Conservation (phyloP, 495 filamentous ascomycete genomes). For the Aspergillus indologenus region DNA sequence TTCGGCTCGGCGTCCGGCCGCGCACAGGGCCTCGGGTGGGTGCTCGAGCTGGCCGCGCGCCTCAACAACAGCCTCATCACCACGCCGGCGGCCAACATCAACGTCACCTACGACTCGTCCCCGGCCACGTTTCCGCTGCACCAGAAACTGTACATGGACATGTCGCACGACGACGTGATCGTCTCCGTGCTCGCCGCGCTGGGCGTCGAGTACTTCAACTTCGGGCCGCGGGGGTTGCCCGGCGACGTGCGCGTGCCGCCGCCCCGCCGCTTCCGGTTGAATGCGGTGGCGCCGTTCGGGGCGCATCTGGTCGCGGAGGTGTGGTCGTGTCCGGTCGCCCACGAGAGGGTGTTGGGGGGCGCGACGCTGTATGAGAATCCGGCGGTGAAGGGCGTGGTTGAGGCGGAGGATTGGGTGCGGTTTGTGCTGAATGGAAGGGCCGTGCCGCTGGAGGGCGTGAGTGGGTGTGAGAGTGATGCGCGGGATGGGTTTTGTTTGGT, state of each 20-base stretch:
- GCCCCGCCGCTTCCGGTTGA: constrained; percentile 24
- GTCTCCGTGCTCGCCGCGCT: constrained; percentile 48
- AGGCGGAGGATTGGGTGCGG: constrained; percentile 26
- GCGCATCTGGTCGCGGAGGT: constrained; percentile 63
- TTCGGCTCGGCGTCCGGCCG: constrained; percentile 61
- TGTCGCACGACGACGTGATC: constrained; percentile 42
- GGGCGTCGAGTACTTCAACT: constrained; percentile 47
- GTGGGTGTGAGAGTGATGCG: constrained; percentile 24
- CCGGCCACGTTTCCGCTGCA: constrained; percentile 45
- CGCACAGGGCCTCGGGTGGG: constrained; percentile 62
- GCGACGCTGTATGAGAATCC: constrained; percentile 31
- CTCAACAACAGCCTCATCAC: constrained; percentile 51
- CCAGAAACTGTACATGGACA: constrained; percentile 49
- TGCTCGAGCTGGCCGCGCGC: constrained; percentile 59
- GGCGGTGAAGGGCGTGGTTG: background rate
- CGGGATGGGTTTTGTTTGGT: constrained; percentile 33
- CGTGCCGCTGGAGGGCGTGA: constrained; percentile 26
- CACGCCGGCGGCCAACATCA: constrained; percentile 54
- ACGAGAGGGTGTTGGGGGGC: constrained; percentile 12
- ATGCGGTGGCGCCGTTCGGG: constrained; percentile 56
- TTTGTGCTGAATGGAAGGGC: constrained; percentile 33
- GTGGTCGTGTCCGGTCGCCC: constrained; percentile 29
- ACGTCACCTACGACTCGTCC: constrained; percentile 51
- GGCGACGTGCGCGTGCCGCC: constrained; percentile 40
- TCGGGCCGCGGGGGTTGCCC: constrained; percentile 46